Conservation (phyloP, 176 grass and related monocot genomes). For the Alopecurus myosuroides region DNA sequence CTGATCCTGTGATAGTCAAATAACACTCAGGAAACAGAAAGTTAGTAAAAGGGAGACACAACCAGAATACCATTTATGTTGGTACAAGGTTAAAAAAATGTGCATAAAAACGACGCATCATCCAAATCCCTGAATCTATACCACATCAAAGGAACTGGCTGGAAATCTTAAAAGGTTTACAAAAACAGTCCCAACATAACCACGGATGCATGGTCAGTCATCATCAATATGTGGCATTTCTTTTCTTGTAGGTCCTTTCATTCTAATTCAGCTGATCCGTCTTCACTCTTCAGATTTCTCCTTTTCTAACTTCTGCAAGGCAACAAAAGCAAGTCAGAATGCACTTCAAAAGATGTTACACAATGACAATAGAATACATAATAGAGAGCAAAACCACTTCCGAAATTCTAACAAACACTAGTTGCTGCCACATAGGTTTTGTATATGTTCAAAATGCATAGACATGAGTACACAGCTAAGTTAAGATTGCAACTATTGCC, state of each 20-base stretch:
- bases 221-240: neutral
- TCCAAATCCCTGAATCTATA: constrained; percentile 1
- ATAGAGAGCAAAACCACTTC: neutral
- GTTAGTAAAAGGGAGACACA: neutral
- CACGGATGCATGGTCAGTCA: neutral
- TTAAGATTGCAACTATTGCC: neutral
- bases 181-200: neutral
- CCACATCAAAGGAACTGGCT: neutral
- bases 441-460: neutral
- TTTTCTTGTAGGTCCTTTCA: neutral
- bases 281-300: constrained; percentile 35
- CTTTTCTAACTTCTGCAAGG: constrained; percentile 52
- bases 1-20: neutral
- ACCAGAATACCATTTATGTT: neutral
- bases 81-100: neutral
- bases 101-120: neutral
- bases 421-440: neutral
- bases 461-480: neutral
- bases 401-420: neutral
- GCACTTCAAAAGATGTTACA: neutral
- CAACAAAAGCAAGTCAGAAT: neutral
- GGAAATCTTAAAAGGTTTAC: neutral
- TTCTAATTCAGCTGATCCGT: neutral
- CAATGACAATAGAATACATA: neutral
- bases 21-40: neutral